phyloP scores from a whole-genome alignment of 2,329 filamentous ascomycete genomes.

The Ophiognomonia clavigignenti-juglandacearum region DNA sequence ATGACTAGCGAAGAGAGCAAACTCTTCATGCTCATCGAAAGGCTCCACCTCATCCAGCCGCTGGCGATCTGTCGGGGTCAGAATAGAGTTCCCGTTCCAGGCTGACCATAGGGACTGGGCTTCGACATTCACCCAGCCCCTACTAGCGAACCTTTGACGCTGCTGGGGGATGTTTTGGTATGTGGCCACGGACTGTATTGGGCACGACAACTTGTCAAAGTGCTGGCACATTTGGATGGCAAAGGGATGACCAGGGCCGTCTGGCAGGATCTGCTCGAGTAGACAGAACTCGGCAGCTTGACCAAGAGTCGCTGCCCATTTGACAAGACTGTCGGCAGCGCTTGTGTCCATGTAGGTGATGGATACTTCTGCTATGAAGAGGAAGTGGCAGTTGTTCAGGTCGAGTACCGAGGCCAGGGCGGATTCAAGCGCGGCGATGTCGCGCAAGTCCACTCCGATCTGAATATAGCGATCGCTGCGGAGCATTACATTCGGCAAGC shows the following conservation, averaged over 20 bases:
- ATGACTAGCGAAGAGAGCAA: conserved; percentile 77
- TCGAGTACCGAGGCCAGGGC: conserved; percentile 56
- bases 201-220: conserved; percentile 75
- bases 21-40: conserved; percentile 82
- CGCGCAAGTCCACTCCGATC: conserved; percentile 74
- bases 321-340: conserved; percentile 68
- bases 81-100: conserved; percentile 67
- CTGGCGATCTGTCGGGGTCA: conserved; percentile 54
- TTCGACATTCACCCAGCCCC: conserved; percentile 63
- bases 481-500: conserved; percentile 42
- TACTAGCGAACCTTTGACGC: conserved; percentile 56
- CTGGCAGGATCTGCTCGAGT: conserved; percentile 80
- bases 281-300: conserved; percentile 77
- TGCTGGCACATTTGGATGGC: conserved; percentile 80
- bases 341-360: conserved; percentile 81
- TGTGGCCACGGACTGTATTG: conserved; percentile 66
- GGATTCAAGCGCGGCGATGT: conserved; percentile 56
- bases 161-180: conserved; percentile 68
- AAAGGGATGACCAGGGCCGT: conserved; percentile 75
- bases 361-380: conserved; percentile 87
- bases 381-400: conserved; percentile 53
- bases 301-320: conserved; percentile 69
- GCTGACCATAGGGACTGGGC: conserved; percentile 74
- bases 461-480: conserved; percentile 69
- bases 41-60: conserved; percentile 68